Conservation (phyloP, 2,329 filamentous ascomycete genomes). For the Reticulascus tulasneorum region DNA sequence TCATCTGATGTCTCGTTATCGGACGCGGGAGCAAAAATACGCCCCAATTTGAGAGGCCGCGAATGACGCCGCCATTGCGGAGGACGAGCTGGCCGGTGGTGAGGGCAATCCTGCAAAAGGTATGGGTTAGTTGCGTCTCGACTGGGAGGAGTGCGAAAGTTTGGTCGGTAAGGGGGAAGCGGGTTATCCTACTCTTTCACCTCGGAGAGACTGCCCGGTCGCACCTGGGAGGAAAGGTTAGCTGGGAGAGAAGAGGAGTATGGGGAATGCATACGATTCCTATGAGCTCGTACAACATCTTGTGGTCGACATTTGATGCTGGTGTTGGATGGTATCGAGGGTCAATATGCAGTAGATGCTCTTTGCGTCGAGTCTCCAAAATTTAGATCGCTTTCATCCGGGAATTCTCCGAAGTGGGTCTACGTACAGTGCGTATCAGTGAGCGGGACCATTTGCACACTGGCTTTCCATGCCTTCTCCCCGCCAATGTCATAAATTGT, state of each 20-base stretch:
- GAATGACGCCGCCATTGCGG: constrained; percentile 79
- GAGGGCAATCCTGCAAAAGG: constrained; percentile 72
- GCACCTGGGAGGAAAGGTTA: constrained; percentile 59
- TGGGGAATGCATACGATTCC: constrained; percentile 69
- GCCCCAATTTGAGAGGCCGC: constrained; percentile 94
- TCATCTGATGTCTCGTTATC: constrained; percentile 74
- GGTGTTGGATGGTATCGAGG: constrained; percentile 4
- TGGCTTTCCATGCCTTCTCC: no score
- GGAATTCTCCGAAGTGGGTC: background rate
- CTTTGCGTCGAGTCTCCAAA: background rate
- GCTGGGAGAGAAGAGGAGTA: background rate
- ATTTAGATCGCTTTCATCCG: background rate
- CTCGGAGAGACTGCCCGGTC: constrained; percentile 82
- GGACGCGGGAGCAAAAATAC: constrained; percentile 81
- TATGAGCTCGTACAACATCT: constrained; percentile 97
- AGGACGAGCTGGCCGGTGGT: constrained; percentile 82
- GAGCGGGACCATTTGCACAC: no score
- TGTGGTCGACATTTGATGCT: constrained; percentile 30
- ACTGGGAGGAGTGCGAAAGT: constrained; percentile 2
- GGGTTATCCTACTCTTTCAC: constrained; percentile 95
- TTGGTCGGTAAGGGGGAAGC: constrained; percentile 13
- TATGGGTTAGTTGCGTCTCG: background rate
- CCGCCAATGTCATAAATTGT: no score
- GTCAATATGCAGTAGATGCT: background rate
- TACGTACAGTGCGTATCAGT: no score